Percentiles rank a stretch among this genome's conserved stretches.
phyloP scores from a whole-genome alignment of 257 asterid genomes.

The Gynochthodes officinalis region DNA sequence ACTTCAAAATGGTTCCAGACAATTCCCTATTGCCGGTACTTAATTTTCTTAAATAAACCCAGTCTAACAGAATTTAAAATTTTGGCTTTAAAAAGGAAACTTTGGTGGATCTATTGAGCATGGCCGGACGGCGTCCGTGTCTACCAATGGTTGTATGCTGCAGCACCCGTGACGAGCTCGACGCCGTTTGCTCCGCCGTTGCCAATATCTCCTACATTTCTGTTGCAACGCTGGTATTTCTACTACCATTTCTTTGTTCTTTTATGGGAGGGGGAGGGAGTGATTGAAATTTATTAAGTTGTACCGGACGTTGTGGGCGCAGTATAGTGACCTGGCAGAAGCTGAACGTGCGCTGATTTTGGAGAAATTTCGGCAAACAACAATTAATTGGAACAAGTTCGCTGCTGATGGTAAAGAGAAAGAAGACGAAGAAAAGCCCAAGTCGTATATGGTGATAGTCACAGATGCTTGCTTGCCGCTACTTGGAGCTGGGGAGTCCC shows the following conservation, averaged over 20 bases:
- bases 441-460: constrained; percentile 66
- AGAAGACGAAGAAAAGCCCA: constrained; percentile 41
- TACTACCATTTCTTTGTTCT: background rate
- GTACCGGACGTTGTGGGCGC: constrained; percentile 4
- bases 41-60: background rate
- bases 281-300: background rate
- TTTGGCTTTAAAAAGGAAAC: constrained; percentile 45
- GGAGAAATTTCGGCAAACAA: constrained; percentile 57
- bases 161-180: constrained; percentile 89
- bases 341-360: constrained; percentile 55
- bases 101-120: constrained; percentile 63
- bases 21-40: background rate
- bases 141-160: constrained; percentile 84
- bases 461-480: constrained; percentile 93
- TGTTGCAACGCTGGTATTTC: constrained; percentile 50
- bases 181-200: constrained; percentile 62
- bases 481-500: constrained; percentile 60
- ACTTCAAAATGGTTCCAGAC: constrained; percentile 72
- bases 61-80: background rate
- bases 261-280: background rate
- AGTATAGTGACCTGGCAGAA: constrained; percentile 85
- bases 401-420: constrained; percentile 42
- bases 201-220: constrained; percentile 52
- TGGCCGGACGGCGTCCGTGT: constrained; percentile 76
- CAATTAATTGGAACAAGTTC: constrained; percentile 59